Conservation (phyloP, 1,139 yeast genomes). For the Magnusiomyces suaveolens region DNA sequence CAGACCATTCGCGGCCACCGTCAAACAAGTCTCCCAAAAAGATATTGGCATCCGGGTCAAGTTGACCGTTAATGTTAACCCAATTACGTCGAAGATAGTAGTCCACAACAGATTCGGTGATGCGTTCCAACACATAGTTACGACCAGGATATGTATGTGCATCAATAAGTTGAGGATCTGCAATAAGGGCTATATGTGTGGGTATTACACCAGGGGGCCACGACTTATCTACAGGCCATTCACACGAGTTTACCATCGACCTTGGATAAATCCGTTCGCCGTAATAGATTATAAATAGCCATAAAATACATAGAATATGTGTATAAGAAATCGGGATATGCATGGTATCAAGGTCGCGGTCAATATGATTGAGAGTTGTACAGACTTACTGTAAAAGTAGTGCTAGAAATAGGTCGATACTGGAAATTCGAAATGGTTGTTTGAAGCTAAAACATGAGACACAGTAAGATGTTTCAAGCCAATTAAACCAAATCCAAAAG, state of each 20-base stretch:
- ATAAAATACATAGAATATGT: constrained; percentile 28
- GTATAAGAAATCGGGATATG: constrained; percentile 6
- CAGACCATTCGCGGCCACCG: constrained; percentile 87
- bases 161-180: constrained; percentile 91
- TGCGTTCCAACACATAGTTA: constrained; percentile 23
- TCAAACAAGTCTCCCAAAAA: constrained; percentile 90
- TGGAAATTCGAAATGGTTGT: too few species aligned
- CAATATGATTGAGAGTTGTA: too few species aligned
- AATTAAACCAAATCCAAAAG: too few species aligned
- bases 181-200: constrained; percentile 61
- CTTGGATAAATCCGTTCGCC: constrained; percentile 53
- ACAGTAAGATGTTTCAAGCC: too few species aligned
- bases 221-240: constrained; percentile 57
- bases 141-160: constrained; percentile 49
- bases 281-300: constrained; percentile 47
- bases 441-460: too few species aligned
- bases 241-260: constrained; percentile 42
- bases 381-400: too few species aligned
- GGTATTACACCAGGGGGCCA: constrained; percentile 38
- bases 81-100: constrained; percentile 73
- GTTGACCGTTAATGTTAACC: constrained; percentile 44
- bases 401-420: too few species aligned
- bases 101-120: constrained; percentile 45
- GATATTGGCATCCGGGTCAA: constrained; percentile 67
- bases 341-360: too few species aligned